Percentiles rank a stretch among this genome's conserved stretches.
Evolutionary conservation across 345 rosid genomes (phyloP).

Genomic region (Xanthoceras sorbifolium): DNA sequence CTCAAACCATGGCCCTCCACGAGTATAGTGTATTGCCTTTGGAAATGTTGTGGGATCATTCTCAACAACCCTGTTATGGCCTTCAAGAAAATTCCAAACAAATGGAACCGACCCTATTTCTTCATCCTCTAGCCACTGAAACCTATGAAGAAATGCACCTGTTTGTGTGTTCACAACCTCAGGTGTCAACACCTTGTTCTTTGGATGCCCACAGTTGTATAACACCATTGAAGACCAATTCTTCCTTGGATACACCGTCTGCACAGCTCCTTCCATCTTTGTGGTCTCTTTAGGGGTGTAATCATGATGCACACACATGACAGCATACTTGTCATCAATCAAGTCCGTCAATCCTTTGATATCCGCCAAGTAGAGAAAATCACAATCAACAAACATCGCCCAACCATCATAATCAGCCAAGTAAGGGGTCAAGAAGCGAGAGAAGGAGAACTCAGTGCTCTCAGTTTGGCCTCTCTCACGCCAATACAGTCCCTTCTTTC

Average conservation of each 20-base stretch:
- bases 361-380: conserved; percentile 84
- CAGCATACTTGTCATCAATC: conserved; percentile 79
- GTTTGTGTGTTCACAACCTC: conserved; percentile 71
- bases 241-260: conserved; percentile 94
- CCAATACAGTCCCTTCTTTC: conserved; percentile 73
- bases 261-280: conserved; percentile 97
- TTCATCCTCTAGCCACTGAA: conserved; percentile 90
- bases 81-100: conserved; percentile 97
- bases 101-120: conserved; percentile 87
- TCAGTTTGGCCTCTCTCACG: conserved; percentile 76
- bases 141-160: conserved; percentile 92
- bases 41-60: conserved; percentile 63
- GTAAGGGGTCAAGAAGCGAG: conserved; percentile 86
- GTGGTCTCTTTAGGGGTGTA: conserved; percentile 88
- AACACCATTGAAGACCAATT: conserved; percentile 99
- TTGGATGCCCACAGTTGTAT: conserved; percentile 90
- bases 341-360: conserved; percentile 75
- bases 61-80: conserved; percentile 76
- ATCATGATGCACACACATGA: conserved; percentile 97
- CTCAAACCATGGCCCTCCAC: conserved; percentile 98
- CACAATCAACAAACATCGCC: conserved; percentile 99
- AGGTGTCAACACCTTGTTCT: conserved; percentile 72
- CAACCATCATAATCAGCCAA: conserved; percentile 80
- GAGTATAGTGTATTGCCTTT: conserved; percentile 87
- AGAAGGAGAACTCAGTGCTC: conserved; percentile 97